Evolutionary conservation across 2,329 filamentous ascomycete genomes (phyloP).

Genomic region (Calycina herbarum): DNA sequence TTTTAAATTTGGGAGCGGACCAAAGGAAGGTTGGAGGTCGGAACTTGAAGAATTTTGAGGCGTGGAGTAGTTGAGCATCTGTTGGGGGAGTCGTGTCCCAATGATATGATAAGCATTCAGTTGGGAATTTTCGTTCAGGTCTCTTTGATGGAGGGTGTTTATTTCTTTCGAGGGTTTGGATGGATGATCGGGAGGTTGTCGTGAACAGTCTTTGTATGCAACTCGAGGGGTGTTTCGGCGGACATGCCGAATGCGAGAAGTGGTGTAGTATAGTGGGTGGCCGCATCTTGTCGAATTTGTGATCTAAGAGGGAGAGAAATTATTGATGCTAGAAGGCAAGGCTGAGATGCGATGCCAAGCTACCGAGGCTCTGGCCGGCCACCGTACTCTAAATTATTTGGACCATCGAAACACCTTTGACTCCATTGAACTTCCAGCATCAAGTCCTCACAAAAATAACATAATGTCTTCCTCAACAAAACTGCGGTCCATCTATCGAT

Average conservation of each 20-base stretch:
- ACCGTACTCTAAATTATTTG: not conserved
- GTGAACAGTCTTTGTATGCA: not conserved
- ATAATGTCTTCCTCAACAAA: slow-evolving; percentile 44
- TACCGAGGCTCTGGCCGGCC: slow-evolving; percentile 1
- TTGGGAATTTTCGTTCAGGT: slow-evolving; percentile 8
- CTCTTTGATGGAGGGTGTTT: not conserved
- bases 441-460: not conserved
- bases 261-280: not conserved
- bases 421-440: not conserved
- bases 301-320: not conserved
- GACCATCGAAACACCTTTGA: not conserved
- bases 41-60: slow-evolving; percentile 46
- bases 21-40: slow-evolving; percentile 57
- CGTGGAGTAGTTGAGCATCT: slow-evolving; percentile 44
- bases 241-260: not conserved
- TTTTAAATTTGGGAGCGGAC: slow-evolving; percentile 59
- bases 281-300: not conserved
- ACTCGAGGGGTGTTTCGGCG: not conserved
- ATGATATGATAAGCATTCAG: slow-evolving; percentile 43
- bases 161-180: not conserved
- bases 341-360: not conserved
- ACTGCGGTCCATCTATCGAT: slow-evolving; percentile 80
- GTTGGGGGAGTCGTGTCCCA: slow-evolving; percentile 51
- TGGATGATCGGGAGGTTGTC: not conserved
- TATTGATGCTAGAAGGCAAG: slow-evolving; percentile 2